Conservation (phyloP, 202 grass and related monocot species). For the Saccharum hybrid region DNA sequence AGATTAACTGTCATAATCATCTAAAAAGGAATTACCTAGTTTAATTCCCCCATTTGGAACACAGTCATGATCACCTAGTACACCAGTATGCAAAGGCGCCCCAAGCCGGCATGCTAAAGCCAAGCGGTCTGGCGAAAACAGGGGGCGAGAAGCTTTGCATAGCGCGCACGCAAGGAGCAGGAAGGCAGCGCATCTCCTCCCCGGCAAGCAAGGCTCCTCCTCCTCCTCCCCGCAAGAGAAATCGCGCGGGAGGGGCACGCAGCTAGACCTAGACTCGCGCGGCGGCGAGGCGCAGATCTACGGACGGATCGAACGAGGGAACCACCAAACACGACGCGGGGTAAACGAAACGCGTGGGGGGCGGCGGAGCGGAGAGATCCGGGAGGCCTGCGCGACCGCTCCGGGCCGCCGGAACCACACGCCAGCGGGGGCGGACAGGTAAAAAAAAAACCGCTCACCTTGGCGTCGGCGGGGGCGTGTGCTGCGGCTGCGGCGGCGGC, state of each 20-base stretch:
- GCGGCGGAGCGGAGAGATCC: constrained; percentile 20
- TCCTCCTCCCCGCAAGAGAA: not conserved
- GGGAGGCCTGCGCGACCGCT: not conserved
- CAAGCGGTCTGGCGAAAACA: not conserved
- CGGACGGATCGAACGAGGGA: constrained; percentile 25
- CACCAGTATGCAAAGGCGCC: not conserved
- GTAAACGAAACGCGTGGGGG: not conserved
- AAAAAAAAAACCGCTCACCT: constrained; percentile 32
- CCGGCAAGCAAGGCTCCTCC: constrained; percentile 14
- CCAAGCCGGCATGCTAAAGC: not conserved
- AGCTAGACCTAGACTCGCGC: not conserved
- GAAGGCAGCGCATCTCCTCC: constrained; percentile 21
- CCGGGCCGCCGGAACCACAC: not conserved
- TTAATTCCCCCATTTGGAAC: not conserved
- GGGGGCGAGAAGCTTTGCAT: constrained; percentile 28
- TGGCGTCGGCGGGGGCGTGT: constrained; percentile 20
- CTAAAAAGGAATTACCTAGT: not conserved
- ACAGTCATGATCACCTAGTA: constrained; percentile 6
- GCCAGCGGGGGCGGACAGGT: not conserved
- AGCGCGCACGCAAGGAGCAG: constrained; percentile 42
- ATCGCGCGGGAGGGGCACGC: not conserved
- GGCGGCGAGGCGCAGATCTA: constrained; percentile 46
- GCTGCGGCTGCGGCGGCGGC: not conserved
- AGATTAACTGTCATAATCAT: not conserved
- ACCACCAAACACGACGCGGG: not conserved